A percentile compares a stretch with the other conserved stretches of the same genome.
These are phyloP conservation scores for Zea luxurians DNA, from an alignment of 176 grass and related monocot genomes.

Conservation along the genomic window DNA sequence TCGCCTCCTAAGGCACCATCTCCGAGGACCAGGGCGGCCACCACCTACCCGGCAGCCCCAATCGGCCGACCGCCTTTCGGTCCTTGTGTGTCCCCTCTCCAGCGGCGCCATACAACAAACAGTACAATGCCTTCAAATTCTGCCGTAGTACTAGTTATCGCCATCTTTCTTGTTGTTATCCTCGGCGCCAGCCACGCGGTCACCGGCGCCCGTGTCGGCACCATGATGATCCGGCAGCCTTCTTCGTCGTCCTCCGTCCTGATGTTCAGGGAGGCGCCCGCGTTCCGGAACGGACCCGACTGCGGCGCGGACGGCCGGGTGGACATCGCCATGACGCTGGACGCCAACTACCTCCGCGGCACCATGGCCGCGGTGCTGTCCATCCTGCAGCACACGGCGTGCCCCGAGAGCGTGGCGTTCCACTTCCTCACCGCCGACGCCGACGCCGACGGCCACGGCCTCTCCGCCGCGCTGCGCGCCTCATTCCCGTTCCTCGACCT, in stretches of 20 bases:
- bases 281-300: constrained; percentile 59
- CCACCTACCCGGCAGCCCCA: not conserved
- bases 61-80: constrained; percentile 9
- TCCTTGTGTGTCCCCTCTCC: not conserved
- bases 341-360: constrained; percentile 71
- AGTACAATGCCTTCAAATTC: constrained; percentile 21
- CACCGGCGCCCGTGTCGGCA: constrained; percentile 8
- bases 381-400: constrained; percentile 71
- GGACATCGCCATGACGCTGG: constrained; percentile 80
- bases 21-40: constrained; percentile 49
- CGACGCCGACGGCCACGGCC: constrained; percentile 9
- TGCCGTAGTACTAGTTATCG: not conserved
- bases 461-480: constrained; percentile 40
- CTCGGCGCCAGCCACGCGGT: constrained; percentile 7
- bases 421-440: constrained; percentile 58
- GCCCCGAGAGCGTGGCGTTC: constrained; percentile 63
- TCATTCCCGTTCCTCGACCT: constrained; percentile 63
- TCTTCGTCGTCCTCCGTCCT: not conserved
- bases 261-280: constrained; percentile 56
- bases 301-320: constrained; percentile 38
- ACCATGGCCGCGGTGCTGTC: constrained; percentile 69
- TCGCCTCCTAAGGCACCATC: constrained; percentile 42
- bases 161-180: constrained; percentile 15
- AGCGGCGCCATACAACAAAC: not conserved
- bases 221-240: constrained; percentile 41